A percentile compares a stretch with the other conserved stretches of the same genome.
Conservation (phyloP, 805 yeast genomes). For the Myxozyma sirexii region DNA sequence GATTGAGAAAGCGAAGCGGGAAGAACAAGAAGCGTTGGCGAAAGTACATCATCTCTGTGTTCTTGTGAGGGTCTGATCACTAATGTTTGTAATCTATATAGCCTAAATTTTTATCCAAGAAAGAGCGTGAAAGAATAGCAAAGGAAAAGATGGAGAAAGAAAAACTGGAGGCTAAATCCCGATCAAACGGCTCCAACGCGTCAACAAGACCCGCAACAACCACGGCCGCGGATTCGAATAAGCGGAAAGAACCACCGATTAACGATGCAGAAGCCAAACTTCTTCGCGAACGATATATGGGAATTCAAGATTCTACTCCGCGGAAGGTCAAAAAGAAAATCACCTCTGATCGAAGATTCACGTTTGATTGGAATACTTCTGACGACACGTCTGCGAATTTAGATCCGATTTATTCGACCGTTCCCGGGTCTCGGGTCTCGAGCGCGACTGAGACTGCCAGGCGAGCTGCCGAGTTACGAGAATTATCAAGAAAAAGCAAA, state of each 20-base stretch:
- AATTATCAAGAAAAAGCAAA: conserved; percentile 37
- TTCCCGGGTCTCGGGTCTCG: no score
- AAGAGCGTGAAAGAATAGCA: conserved; percentile 48
- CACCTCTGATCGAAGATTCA: conserved; percentile 48
- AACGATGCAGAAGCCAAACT: conserved; percentile 20
- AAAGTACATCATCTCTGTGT: conserved; percentile 19
- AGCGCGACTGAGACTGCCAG: conserved; percentile 13
- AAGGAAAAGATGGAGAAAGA: conserved; percentile 33
- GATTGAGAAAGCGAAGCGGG: conserved; percentile 34
- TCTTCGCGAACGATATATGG: conserved; percentile 30
- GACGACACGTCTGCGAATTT: conserved; percentile 64
- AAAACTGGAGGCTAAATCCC: neutral
- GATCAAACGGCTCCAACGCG: neutral
- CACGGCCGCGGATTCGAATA: neutral
- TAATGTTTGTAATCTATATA: conserved; percentile 5
- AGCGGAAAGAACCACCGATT: neutral
- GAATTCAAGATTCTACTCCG: conserved; percentile 15
- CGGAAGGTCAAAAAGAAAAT: conserved; percentile 21
- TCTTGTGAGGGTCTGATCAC: neutral
- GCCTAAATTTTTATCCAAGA: conserved; percentile 53
- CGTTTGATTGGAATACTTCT: conserved; percentile 66
- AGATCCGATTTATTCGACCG: conserved; percentile 47
- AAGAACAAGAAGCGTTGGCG: conserved; percentile 27
- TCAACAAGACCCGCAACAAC: neutral
- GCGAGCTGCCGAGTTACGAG: conserved; percentile 28